Base-by-base conservation (phyloP, 202 grass and related monocot genomes). In the Setaria viridis region DNA sequence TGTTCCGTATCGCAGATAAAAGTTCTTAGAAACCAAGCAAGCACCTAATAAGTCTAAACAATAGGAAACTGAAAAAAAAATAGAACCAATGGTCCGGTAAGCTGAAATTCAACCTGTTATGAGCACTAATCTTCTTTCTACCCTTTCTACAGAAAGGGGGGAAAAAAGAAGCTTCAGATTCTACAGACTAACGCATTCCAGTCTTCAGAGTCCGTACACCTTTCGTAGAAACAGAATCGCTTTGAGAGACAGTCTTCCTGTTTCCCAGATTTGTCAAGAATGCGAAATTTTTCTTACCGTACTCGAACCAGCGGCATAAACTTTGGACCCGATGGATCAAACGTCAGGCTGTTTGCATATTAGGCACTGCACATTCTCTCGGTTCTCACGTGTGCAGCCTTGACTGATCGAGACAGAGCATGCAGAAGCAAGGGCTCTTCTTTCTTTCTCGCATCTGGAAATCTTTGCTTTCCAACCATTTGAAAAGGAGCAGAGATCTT, bases 1-100 rank as follows among this genome's bases (percentile, higher is more conserved):
- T 88, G 71, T 91, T 91, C 82, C 77, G 77, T 85, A 85, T 87
- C 2, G 85, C 71, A 81, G 89, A 60, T 91, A 88, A 88, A 85
- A 90, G 66, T 88, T 58, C 85, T 88, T 81, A 4, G 77, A 67
- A 46, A 85, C 30, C 33, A 79, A 80, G 68, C 76, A 78, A 80
- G 12, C 57, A 19, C 7, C 63, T 21, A 76, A 3, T 74, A 7
- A 2, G 15, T 49, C 88, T 78, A 37, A 72, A 76, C 78, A 81
- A 67, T 39, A 29, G 16, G 62, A 16, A 19, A 51, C 20, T 6
- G 43, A 39, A 11, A 35, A 66, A 74, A 59, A 81, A 41, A 41
- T 41, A 35, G 8, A 35, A 5, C 25, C 48, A 19, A 33, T 50
- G 21, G 70, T 4, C 25, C 46, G 9, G 14, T 53, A 53, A 3